phyloP scores from a whole-genome alignment of 495 filamentous ascomycete species.

The Hyaloscypha finlandica region DNA sequence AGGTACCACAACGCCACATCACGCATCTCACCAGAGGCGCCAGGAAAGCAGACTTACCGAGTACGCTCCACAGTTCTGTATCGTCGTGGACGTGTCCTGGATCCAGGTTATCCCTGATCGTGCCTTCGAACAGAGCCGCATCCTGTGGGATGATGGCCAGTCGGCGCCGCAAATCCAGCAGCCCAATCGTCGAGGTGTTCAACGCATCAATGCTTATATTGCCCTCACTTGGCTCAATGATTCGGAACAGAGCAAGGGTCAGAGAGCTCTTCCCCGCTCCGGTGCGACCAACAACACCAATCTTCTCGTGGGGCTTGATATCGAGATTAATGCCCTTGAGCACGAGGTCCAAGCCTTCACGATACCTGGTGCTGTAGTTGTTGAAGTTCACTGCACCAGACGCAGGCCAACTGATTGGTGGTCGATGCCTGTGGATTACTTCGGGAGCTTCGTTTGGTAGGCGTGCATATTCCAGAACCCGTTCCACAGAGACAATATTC shows the following conservation, averaged over 20 bases:
- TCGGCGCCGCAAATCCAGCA: constrained; percentile 84
- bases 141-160: constrained; percentile 99
- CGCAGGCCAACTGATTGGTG: constrained; percentile 88
- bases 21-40: neutral
- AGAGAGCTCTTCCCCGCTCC: constrained; percentile 96
- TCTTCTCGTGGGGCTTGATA: constrained; percentile 96
- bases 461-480: constrained; percentile 92
- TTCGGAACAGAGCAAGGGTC: constrained; percentile 90
- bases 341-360: constrained; percentile 83
- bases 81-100: constrained; percentile 95
- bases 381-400: constrained; percentile 88
- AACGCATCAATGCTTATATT: constrained; percentile 86
- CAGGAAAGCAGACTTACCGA: constrained; percentile 61
- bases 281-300: constrained; percentile 95
- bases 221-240: constrained; percentile 84
- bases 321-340: constrained; percentile 88
- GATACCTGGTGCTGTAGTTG: constrained; percentile 92
- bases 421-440: constrained; percentile 83
- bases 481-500: constrained; percentile 98
- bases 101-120: constrained; percentile 93
- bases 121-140: constrained; percentile 95
- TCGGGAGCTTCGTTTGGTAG: constrained; percentile 96
- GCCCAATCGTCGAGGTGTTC: constrained; percentile 86
- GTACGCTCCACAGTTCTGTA: constrained; percentile 94
- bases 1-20: constrained; percentile 24